phyloP scores from a whole-genome alignment of 176 grass and related monocot species.

The Ananas comosus region DNA sequence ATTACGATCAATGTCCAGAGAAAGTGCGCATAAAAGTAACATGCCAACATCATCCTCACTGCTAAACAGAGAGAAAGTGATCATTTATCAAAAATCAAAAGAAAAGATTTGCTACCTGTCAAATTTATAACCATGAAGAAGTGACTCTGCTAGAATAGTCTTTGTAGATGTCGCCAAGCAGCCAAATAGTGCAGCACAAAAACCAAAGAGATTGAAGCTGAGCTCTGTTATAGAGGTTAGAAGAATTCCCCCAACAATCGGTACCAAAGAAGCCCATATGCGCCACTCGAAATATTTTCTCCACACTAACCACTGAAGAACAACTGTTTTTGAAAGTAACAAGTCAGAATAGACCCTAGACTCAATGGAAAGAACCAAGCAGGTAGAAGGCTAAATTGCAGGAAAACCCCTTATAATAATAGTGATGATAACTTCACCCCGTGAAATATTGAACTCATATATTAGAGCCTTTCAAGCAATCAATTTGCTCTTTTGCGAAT shows the following conservation, averaged over 20 bases:
- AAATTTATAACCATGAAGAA: slow-evolving; percentile 97
- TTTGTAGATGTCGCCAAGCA: slow-evolving; percentile 91
- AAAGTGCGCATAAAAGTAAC: no score
- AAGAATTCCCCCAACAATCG: slow-evolving; percentile 92
- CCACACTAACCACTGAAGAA: slow-evolving; percentile 97
- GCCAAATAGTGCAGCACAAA: slow-evolving; percentile 85
- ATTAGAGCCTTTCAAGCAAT: no score
- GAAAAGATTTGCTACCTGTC: slow-evolving; percentile 46
- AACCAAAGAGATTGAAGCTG: slow-evolving; percentile 89
- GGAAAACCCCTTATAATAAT: no score
- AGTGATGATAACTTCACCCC: no score
- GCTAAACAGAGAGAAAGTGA: no score
- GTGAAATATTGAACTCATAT: no score
- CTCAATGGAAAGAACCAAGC: background rate
- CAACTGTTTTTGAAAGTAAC: slow-evolving; percentile 34
- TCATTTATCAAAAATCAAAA: background rate
- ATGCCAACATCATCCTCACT: no score
- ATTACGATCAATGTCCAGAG: no score
- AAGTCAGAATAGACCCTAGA: slow-evolving; percentile 17
- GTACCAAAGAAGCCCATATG: slow-evolving; percentile 92
- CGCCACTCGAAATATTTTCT: slow-evolving; percentile 81
- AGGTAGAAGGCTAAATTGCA: background rate
- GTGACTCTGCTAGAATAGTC: slow-evolving; percentile 88
- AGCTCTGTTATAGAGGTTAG: slow-evolving; percentile 88
- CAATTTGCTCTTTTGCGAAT: no score